phyloP scores from a whole-genome alignment of 129 eudicot genomes.

The Flaveria robusta region DNA sequence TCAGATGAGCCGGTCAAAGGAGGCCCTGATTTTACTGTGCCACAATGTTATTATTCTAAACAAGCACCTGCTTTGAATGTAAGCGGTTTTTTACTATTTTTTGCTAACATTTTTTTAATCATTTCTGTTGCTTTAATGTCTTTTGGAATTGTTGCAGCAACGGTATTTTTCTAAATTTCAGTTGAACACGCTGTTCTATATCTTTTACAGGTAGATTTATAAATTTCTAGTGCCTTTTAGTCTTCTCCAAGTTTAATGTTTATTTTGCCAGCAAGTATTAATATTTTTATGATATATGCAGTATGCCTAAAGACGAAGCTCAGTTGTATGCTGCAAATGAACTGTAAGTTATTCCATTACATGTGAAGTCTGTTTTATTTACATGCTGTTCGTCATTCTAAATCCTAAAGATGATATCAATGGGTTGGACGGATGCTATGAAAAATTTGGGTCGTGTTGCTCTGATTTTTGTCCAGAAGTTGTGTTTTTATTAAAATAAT shows the following conservation, averaged over 20 bases:
- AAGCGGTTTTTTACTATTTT: constrained; percentile 25
- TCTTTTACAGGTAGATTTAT: constrained; percentile 69
- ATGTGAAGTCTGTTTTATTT: neutral
- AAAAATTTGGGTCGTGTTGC: neutral
- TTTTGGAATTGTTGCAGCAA: constrained; percentile 60
- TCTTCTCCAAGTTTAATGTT: neutral
- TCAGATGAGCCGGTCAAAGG: constrained; percentile 91
- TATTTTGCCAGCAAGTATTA: neutral
- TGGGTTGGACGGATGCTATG: neutral
- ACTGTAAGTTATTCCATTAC: constrained; percentile 53
- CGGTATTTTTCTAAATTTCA: constrained; percentile 76
- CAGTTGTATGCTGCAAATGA: constrained; percentile 87
- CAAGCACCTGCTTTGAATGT: constrained; percentile 75
- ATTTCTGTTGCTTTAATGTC: constrained; percentile 23
- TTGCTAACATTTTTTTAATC: no score
- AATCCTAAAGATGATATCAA: no score
- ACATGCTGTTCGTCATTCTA: neutral
- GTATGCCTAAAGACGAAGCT: constrained; percentile 97
- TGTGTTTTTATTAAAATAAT: neutral
- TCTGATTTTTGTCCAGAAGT: neutral
- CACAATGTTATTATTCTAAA: constrained; percentile 76
- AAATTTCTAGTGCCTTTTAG: neutral
- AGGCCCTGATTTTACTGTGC: constrained; percentile 70
- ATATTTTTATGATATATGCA: constrained; percentile 40
- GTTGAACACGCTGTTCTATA: constrained; percentile 77